phyloP scores from a whole-genome alignment of 2,329 filamentous ascomycete genomes.

The Tolypocladium amazonense region DNA sequence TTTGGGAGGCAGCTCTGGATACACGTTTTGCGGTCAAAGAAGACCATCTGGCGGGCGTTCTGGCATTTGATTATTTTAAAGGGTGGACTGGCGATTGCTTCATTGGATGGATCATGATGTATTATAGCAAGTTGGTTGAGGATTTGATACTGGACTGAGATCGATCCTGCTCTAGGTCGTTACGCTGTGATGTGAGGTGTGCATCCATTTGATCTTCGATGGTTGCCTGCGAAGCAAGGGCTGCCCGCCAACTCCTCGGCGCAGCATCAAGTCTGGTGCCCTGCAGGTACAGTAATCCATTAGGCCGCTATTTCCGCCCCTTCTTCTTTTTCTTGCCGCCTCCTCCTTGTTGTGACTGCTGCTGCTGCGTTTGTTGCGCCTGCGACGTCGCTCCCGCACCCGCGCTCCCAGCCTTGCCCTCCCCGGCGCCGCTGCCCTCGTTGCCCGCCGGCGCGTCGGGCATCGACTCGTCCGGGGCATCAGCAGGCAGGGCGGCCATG shows the following conservation, averaged over 20 bases:
- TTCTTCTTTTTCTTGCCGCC: constrained; percentile 60
- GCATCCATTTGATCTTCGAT: background rate
- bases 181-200: background rate
- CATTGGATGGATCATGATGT: constrained; percentile 10
- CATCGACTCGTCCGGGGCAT: constrained; percentile 30
- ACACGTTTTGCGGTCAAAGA: background rate
- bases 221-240: background rate
- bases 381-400: constrained; percentile 11
- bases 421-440: constrained; percentile 5
- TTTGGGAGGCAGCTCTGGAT: background rate
- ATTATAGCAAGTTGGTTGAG: constrained; percentile 3
- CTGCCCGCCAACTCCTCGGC: background rate
- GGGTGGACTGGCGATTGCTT: background rate
- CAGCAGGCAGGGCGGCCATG: constrained; percentile 45
- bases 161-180: background rate
- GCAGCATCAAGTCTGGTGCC: background rate
- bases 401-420: constrained; percentile 19
- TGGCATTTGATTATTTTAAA: constrained; percentile 2
- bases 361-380: constrained; percentile 14
- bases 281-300: background rate
- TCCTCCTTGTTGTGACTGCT: constrained; percentile 13
- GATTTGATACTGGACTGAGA: background rate
- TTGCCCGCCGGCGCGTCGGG: constrained; percentile 22
- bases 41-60: background rate
- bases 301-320: constrained; percentile 46